Evolutionary conservation across 2,329 filamentous ascomycete genomes (phyloP).

Genomic region (Exophiala sp.): DNA sequence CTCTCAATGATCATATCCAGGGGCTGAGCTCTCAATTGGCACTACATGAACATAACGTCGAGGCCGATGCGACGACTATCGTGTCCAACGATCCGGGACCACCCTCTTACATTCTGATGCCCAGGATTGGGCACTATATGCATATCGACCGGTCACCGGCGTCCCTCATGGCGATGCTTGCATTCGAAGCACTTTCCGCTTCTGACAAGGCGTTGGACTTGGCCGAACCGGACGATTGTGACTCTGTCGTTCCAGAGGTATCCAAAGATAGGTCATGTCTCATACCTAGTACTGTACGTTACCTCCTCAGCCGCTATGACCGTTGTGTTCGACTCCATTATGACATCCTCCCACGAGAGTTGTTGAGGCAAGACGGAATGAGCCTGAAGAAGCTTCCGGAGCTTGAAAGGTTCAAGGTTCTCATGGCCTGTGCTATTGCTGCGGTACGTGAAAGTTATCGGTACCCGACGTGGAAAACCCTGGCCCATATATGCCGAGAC

Average conservation of each 20-base stretch:
- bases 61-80: background rate
- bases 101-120: background rate
- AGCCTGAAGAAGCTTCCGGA: background rate
- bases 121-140: background rate
- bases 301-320: background rate
- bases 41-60: background rate
- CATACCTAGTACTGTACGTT: background rate
- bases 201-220: background rate
- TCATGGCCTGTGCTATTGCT: background rate
- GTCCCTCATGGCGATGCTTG: background rate
- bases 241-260: too few relatives aligned
- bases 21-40: conserved; percentile 1
- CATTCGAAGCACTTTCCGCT: background rate
- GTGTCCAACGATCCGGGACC: background rate
- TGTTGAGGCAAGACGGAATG: background rate
- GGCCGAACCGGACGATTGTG: background rate
- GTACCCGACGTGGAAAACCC: background rate
- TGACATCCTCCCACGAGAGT: background rate
- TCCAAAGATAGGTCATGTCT: background rate
- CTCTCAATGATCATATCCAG: conserved; percentile 1
- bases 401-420: background rate
- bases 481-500: background rate
- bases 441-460: background rate
- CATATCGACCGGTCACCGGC: background rate
- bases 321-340: background rate